Conservation (phyloP, 2,329 filamentous ascomycete species). For the Cercospora sesami region DNA sequence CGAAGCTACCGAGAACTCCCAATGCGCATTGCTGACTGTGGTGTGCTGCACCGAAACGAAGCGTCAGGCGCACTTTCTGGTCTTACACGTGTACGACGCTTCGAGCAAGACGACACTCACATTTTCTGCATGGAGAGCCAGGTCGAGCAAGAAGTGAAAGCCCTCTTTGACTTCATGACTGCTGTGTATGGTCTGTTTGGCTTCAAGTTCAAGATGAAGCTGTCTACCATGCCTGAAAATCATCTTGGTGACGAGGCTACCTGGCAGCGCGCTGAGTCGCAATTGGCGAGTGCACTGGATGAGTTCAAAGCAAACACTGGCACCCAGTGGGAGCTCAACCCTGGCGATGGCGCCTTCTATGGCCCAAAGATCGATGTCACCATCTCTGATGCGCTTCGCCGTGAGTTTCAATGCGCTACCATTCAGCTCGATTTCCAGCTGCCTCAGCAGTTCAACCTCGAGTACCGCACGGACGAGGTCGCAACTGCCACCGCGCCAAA, state of each 20-base stretch:
- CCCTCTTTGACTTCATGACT: slow-evolving; percentile 82
- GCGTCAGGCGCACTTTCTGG: slow-evolving; percentile 88
- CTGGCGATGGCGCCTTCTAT: slow-evolving; percentile 96
- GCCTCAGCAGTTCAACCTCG: slow-evolving; percentile 80
- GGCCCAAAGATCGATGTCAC: slow-evolving; percentile 98
- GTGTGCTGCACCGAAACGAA: slow-evolving; percentile 92
- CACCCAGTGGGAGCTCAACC: slow-evolving; percentile 83
- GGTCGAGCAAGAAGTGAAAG: slow-evolving; percentile 72
- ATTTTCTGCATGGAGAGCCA: slow-evolving; percentile 90
- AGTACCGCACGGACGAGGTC: slow-evolving; percentile 74
- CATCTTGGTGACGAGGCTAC: slow-evolving; percentile 82
- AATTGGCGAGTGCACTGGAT: slow-evolving; percentile 75
- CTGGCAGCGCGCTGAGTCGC: slow-evolving; percentile 85
- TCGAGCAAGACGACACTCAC: slow-evolving; percentile 95
- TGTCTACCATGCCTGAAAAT: slow-evolving; percentile 88
- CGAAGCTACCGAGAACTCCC: slow-evolving; percentile 88
- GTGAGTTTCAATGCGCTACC: slow-evolving; percentile 87
- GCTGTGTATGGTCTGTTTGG: slow-evolving; percentile 79
- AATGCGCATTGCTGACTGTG: slow-evolving; percentile 91
- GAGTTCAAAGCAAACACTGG: slow-evolving; percentile 66
- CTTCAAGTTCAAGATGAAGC: slow-evolving; percentile 89
- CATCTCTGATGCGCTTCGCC: slow-evolving; percentile 80
- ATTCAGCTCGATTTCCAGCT: slow-evolving; percentile 93
- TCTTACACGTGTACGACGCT: slow-evolving; percentile 86
- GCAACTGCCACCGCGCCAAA: slow-evolving; percentile 43